Base-by-base conservation (phyloP, 106 monocot genomes). In the Triglochin maritima region DNA sequence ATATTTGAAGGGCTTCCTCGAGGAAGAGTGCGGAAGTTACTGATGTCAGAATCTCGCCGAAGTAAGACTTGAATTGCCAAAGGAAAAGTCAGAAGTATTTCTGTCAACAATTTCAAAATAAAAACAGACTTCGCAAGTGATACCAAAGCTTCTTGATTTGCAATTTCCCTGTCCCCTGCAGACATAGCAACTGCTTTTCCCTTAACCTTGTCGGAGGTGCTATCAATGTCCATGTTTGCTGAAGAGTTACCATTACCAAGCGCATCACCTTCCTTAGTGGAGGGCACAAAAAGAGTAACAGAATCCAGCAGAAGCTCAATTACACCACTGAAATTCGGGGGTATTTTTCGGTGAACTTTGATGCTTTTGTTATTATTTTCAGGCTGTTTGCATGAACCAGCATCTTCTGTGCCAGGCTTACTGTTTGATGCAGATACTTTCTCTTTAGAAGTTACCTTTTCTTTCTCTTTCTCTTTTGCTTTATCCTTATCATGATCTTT, bases 401-500 rank as follows among this genome's bases (percentile, higher is more conserved):
- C 52, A 65, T 87, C 81, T n/a, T 63, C 71, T 58, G 66, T n/a
- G 59, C 64, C 63, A 7, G 42, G 9, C 61, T 86, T 86, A 16
- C 56, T 69, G 59, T 74, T 79, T 3, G 59, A 13, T 67, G 52
- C 62, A 14, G 56, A 46, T 54, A 59, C 72, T 60, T 88, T 91
- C 4, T 98, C 96, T 69, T 86, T 98, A 2, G 88, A 88, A 9
- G 67, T 9, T 13, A 53, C 13, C 55, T 86, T 86, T 11, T 79
- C 78, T 78, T 88, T 96, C 49, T 86, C 96, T 63, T 86, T 99
- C 49, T 86, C 96, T 75, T 91, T 90, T 54, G 48, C 7, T 50
- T 86, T 98, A 9, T 92, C 92, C 78, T 98, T 98, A 51, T 96
- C 95, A 56, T 86, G 91, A 64, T 98, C 96, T 78, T 99, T 99